A percentile compares a stretch with the other conserved stretches of the same genome.
Evolutionary conservation across 768 basidiomycete species (phyloP).

Genomic region (Lactarius tabidus): DNA sequence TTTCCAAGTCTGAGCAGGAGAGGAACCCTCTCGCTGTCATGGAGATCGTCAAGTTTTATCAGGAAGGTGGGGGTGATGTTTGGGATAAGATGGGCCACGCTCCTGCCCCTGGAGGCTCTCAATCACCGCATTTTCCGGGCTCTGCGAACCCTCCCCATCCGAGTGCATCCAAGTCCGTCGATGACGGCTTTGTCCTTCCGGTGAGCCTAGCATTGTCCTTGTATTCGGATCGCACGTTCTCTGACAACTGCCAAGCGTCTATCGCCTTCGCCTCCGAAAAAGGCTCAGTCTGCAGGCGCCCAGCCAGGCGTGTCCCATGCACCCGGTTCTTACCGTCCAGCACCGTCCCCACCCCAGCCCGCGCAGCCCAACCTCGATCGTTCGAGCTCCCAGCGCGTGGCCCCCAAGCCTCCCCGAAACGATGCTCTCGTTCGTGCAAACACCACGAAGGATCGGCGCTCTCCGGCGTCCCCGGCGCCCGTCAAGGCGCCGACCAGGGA

Average conservation of each 20-base stretch:
- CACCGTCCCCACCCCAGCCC: constrained; percentile 65
- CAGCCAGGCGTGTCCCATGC: constrained; percentile 29
- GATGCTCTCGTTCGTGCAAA: constrained; percentile 55
- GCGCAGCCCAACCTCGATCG: constrained; percentile 74
- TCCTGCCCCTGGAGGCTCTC: constrained; percentile 27
- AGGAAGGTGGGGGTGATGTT: constrained; percentile 74
- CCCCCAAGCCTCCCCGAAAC: constrained; percentile 38
- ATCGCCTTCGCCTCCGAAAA: constrained; percentile 43
- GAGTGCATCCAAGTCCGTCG: constrained; percentile 36
- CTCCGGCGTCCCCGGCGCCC: constrained; percentile 32
- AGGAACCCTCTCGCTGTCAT: constrained; percentile 97
- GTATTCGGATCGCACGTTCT: constrained; percentile 14
- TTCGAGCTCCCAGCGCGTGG: constrained; percentile 77
- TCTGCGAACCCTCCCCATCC: constrained; percentile 9
- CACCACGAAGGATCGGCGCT: constrained; percentile 61
- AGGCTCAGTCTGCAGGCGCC: constrained; percentile 31
- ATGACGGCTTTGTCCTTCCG: constrained; percentile 52
- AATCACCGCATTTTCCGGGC: constrained; percentile 22
- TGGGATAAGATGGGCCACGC: constrained; percentile 78
- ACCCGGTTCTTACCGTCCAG: constrained; percentile 67
- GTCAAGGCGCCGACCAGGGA: constrained; percentile 25
- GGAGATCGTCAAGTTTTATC: constrained; percentile 99
- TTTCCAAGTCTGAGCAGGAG: constrained; percentile 91
- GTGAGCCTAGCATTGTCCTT: constrained; percentile 38
- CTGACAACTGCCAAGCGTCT: constrained; percentile 33